phyloP scores from a whole-genome alignment of 192 early-diverging fungal genomes.

The Diversispora epigaea region DNA sequence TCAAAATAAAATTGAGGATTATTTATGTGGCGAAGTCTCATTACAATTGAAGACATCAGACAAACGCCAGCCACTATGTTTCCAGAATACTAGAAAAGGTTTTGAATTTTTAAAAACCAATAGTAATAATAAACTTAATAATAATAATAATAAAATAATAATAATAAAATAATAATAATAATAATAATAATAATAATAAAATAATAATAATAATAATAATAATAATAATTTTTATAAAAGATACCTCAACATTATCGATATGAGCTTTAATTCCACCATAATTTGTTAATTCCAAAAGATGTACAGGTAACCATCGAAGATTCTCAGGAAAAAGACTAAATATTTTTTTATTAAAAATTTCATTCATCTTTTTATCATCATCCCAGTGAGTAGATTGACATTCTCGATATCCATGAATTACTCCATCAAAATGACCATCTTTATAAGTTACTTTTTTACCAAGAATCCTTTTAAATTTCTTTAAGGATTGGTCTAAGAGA shows the following conservation, averaged over 20 bases:
- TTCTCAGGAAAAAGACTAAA: constrained; percentile 54
- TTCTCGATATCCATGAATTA: constrained; percentile 72
- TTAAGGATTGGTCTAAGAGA: constrained; percentile 39
- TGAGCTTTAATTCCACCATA: constrained; percentile 75
- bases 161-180: neutral
- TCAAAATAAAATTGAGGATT: constrained; percentile 59
- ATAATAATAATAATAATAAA: neutral
- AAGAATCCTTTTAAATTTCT: constrained; percentile 48
- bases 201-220: neutral
- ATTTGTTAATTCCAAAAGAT: constrained; percentile 73
- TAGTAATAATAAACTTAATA: too few relatives aligned
- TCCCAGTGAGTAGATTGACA: constrained; percentile 68
- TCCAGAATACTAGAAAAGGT: constrained; percentile 51
- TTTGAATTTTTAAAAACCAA: neutral
- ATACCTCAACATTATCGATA: constrained; percentile 73
- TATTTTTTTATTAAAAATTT: constrained; percentile 58
- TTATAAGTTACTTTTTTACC: constrained; percentile 54
- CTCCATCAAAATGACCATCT: constrained; percentile 75
- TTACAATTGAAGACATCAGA: constrained; percentile 69
- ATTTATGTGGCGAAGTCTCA: constrained; percentile 64
- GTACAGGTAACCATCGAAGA: constrained; percentile 70
- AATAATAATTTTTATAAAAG: neutral
- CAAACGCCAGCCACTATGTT: constrained; percentile 73
- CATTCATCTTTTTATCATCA: constrained; percentile 39
- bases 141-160: neutral